Evolutionary conservation across 2,329 filamentous ascomycete genomes (phyloP).

Genomic region (Botrytis fragariae): DNA sequence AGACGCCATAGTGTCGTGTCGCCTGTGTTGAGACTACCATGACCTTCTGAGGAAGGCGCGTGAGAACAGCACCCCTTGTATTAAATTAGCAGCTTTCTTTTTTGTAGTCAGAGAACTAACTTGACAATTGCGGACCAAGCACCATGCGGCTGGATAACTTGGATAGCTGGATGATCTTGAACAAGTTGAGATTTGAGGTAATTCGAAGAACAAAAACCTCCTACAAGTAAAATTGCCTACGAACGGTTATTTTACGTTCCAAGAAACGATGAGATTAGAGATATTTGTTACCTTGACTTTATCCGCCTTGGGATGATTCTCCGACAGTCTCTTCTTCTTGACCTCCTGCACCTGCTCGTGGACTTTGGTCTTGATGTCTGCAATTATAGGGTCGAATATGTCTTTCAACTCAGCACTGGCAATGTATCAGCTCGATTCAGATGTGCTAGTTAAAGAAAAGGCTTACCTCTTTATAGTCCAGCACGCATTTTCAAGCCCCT

Average conservation of each 20-base stretch:
- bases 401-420: slow-evolving; percentile 51
- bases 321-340: slow-evolving; percentile 33
- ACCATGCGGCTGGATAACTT: slow-evolving; percentile 27
- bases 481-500: slow-evolving; percentile 28
- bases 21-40: slow-evolving; percentile 25
- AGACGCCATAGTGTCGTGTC: slow-evolving; percentile 30
- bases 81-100: background rate
- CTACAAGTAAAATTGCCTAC: slow-evolving; percentile 29
- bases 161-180: slow-evolving; percentile 37
- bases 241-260: background rate
- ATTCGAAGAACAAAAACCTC: slow-evolving; percentile 29
- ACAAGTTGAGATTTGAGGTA: slow-evolving; percentile 42
- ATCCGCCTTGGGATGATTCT: slow-evolving; percentile 45
- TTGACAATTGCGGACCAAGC: slow-evolving; percentile 32
- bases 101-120: slow-evolving; percentile 15
- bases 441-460: background rate
- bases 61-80: slow-evolving; percentile 29
- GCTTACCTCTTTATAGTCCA: slow-evolving; percentile 30
- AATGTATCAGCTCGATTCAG: background rate
- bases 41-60: slow-evolving; percentile 23
- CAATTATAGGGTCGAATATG: slow-evolving; percentile 45
- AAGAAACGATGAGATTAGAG: slow-evolving; percentile 26
- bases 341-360: slow-evolving; percentile 45
- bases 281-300: slow-evolving; percentile 41
- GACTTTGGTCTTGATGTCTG: slow-evolving; percentile 43